These are phyloP conservation scores for Naegleria lovaniensis DNA, from an alignment of 208 protist species.

Conservation along the genomic window DNA sequence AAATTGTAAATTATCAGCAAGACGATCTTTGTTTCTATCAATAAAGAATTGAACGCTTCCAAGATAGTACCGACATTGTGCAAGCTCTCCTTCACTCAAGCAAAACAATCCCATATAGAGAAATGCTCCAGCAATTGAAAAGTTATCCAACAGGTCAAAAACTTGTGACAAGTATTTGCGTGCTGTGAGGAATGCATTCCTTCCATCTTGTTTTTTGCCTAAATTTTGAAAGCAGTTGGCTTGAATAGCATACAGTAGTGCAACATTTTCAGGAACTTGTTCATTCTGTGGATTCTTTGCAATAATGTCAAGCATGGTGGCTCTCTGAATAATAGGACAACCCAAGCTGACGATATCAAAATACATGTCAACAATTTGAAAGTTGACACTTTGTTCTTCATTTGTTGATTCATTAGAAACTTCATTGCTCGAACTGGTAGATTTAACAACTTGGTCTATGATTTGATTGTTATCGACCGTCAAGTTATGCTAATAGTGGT, in stretches of 20 bases:
- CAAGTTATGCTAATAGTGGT: neutral
- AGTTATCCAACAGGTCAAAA: neutral
- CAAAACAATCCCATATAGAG: neutral
- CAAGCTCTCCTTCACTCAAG: neutral
- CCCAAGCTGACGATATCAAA: neutral
- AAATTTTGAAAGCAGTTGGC: neutral
- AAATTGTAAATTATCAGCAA: neutral
- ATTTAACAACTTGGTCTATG: no score
- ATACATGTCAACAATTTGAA: neutral
- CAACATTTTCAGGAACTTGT: neutral
- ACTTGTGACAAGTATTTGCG: neutral
- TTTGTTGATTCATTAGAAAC: neutral
- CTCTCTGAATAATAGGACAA: neutral
- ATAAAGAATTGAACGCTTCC: neutral
- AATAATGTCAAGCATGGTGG: neutral
- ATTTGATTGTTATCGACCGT: neutral
- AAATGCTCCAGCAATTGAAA: neutral
- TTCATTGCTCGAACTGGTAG: no score
- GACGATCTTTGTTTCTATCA: neutral
- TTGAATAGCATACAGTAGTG: neutral
- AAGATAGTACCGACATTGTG: neutral
- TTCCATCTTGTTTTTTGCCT: neutral
- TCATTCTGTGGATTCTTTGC: neutral
- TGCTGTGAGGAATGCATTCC: neutral
- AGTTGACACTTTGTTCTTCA: neutral